phyloP scores from a whole-genome alignment of 2,329 filamentous ascomycete genomes.

The Calonectria henricotiae region DNA sequence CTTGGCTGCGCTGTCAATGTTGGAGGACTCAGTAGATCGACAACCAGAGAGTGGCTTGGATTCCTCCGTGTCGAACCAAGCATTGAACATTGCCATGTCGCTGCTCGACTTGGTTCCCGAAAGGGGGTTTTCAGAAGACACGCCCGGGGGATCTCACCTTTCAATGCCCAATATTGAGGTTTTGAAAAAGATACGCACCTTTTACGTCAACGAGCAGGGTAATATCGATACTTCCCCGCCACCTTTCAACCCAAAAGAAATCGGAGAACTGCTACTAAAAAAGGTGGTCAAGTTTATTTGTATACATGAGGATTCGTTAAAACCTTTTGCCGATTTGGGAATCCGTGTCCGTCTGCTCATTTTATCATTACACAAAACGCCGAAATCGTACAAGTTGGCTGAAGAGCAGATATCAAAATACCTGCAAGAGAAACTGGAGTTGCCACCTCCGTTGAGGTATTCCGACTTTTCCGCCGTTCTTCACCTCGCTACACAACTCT shows the following conservation, averaged over 20 bases:
- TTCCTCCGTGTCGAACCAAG: constrained; percentile 55
- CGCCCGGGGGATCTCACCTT: constrained; percentile 22
- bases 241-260: constrained; percentile 71
- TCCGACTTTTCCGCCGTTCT: constrained; percentile 72
- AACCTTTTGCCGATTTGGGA: constrained; percentile 67
- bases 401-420: constrained; percentile 67
- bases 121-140: constrained; percentile 69
- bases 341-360: constrained; percentile 74
- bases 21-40: constrained; percentile 68
- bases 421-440: constrained; percentile 66
- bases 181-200: constrained; percentile 74
- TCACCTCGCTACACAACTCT: constrained; percentile 72
- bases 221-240: constrained; percentile 75
- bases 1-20: constrained; percentile 74
- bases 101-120: constrained; percentile 78
- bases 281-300: constrained; percentile 72
- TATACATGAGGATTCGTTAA: constrained; percentile 61
- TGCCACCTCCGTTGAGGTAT: constrained; percentile 64
- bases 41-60: constrained; percentile 52
- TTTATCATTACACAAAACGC: constrained; percentile 70
- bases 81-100: constrained; percentile 68
- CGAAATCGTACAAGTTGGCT: constrained; percentile 63
- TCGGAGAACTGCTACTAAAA: constrained; percentile 76
- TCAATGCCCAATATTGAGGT: constrained; percentile 64
- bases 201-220: constrained; percentile 81